These are phyloP conservation scores for Sporisorium iseilematis-ciliati DNA, from an alignment of 1,284 basidiomycete species.

Conservation along the genomic window DNA sequence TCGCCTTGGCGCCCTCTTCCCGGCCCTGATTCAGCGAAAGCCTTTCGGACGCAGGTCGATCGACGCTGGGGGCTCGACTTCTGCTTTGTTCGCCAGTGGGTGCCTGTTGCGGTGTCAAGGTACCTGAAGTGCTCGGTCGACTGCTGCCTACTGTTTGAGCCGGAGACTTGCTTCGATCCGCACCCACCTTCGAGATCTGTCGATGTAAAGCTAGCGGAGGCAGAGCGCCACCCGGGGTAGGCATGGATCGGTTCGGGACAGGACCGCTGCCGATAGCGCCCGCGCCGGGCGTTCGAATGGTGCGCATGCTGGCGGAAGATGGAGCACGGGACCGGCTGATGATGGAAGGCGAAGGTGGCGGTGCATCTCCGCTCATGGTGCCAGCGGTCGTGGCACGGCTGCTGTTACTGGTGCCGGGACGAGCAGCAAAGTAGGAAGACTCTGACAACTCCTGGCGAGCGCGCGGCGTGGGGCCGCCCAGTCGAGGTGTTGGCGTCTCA, in stretches of 20 bases:
- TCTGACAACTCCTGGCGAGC: constrained; percentile 54
- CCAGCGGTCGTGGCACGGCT: constrained; percentile 18
- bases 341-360: constrained; percentile 65
- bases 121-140: constrained; percentile 40
- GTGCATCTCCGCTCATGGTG: constrained; percentile 41
- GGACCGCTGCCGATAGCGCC: constrained; percentile 27
- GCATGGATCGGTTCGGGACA: constrained; percentile 47
- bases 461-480: constrained; percentile 39
- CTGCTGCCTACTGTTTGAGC: constrained; percentile 16
- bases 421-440: constrained; percentile 58
- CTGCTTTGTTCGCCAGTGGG: constrained; percentile 16
- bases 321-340: constrained; percentile 63
- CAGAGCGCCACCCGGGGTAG: constrained; percentile 28
- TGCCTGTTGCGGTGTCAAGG: constrained; percentile 26
- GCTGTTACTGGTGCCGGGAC: constrained; percentile 40
- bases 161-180: constrained; percentile 37
- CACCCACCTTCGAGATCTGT: constrained; percentile 28
- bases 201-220: constrained; percentile 37
- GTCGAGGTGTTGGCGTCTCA: constrained; percentile 50
- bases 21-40: constrained; percentile 11
- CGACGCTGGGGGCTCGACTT: constrained; percentile 43
- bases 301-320: constrained; percentile 54
- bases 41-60: constrained; percentile 32
- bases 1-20: neutral
- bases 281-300: constrained; percentile 40